These are phyloP conservation scores for Exidia glandulosa DNA, from an alignment of 768 basidiomycete genomes.

Conservation along the genomic window DNA sequence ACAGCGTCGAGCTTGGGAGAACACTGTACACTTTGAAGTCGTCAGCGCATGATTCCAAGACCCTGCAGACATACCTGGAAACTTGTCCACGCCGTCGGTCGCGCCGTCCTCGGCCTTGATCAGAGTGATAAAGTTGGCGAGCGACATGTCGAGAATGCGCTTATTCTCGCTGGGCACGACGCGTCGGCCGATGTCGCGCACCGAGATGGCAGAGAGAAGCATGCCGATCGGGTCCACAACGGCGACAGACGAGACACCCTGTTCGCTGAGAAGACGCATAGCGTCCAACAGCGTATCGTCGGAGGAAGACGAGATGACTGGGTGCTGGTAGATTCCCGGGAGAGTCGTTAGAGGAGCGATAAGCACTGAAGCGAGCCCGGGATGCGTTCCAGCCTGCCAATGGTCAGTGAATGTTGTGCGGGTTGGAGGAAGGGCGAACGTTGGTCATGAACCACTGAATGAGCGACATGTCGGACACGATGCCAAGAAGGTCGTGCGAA, in stretches of 20 bases:
- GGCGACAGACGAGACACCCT: conserved; percentile 75
- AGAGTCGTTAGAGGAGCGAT: conserved; percentile 41
- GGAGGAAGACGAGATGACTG: conserved; percentile 53
- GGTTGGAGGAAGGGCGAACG: conserved; percentile 2
- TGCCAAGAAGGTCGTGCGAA: conserved; percentile 41
- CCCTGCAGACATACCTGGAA: too few relatives aligned
- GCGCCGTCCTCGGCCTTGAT: conserved; percentile 74
- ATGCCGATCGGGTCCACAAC: conserved; percentile 49
- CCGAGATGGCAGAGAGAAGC: conserved; percentile 66
- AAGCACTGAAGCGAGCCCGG: conserved; percentile 45
- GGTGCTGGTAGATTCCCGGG: conserved; percentile 10
- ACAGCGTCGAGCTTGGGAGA: conserved; percentile 47
- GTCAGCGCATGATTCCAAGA: too few relatives aligned
- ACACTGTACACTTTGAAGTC: conserved; percentile 83
- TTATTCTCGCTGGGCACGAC: conserved; percentile 76
- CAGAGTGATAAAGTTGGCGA: conserved; percentile 56
- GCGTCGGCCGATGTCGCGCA: conserved; percentile 71
- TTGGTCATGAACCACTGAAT: conserved; percentile 9
- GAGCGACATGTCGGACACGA: conserved; percentile 50
- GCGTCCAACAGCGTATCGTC: conserved; percentile 60
- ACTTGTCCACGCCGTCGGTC: conserved; percentile 68
- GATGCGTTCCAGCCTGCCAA: conserved; percentile 26
- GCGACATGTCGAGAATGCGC: conserved; percentile 55
- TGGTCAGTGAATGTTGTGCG: background rate
- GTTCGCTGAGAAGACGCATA: conserved; percentile 78